A percentile compares a stretch with the other conserved stretches of the same genome.
Conservation (phyloP, 208 protist genomes). For the Perkinsela sp. region DNA sequence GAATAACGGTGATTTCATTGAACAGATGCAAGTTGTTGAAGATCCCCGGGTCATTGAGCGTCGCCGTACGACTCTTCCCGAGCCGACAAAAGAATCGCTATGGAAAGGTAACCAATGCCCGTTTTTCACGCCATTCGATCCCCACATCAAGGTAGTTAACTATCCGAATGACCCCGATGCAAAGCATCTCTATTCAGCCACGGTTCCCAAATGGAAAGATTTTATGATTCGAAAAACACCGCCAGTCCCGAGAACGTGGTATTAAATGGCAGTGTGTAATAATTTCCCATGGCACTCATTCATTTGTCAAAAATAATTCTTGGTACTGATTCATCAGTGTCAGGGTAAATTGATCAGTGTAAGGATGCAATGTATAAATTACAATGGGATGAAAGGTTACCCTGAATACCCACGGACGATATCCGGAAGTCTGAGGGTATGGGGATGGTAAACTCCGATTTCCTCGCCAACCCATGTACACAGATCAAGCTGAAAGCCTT, state of each 20-base stretch:
- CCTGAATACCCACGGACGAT: too few relatives aligned
- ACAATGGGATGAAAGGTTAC: too few relatives aligned
- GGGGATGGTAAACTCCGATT: too few relatives aligned
- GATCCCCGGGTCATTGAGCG: constrained; percentile 34
- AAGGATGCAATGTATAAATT: too few relatives aligned
- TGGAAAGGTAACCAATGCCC: constrained; percentile 48
- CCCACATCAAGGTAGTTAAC: constrained; percentile 45
- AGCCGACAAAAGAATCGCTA: constrained; percentile 40
- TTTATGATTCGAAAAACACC: constrained; percentile 66
- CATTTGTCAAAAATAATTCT: too few relatives aligned
- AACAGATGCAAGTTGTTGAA: constrained; percentile 50
- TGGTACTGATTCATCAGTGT: too few relatives aligned
- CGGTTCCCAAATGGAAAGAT: constrained; percentile 59
- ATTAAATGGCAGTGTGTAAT: too few relatives aligned
- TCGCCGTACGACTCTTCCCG: constrained; percentile 21
- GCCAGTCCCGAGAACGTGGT: constrained; percentile 51
- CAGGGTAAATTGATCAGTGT: too few relatives aligned
- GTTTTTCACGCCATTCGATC: constrained; percentile 55
- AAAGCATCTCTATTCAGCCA: constrained; percentile 49
- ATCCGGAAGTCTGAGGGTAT: too few relatives aligned
- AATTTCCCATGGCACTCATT: too few relatives aligned
- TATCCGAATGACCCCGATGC: constrained; percentile 52
- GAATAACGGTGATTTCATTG: constrained; percentile 58
- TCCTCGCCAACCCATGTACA: too few relatives aligned
- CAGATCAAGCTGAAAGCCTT: too few relatives aligned